These are phyloP conservation scores for Suhomyces kilbournensis DNA, from an alignment of 805 yeast species.

Conservation along the genomic window DNA sequence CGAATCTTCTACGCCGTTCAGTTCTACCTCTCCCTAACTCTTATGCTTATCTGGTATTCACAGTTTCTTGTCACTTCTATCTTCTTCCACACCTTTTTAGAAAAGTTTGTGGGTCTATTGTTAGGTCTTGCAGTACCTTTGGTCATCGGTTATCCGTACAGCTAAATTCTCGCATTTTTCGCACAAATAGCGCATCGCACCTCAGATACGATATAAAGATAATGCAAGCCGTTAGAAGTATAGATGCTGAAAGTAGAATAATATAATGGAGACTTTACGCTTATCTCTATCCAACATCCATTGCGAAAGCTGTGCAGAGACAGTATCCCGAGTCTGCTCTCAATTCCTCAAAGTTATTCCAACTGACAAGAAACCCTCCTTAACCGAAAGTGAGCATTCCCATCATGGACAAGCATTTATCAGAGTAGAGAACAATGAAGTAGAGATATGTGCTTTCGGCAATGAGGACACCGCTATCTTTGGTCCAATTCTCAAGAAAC, in stretches of 20 bases:
- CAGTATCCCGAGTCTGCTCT: constrained; percentile 29
- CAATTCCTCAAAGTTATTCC: constrained; percentile 13
- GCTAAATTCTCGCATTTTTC: neutral
- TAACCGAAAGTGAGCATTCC: constrained; percentile 7
- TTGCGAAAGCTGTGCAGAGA: constrained; percentile 49
- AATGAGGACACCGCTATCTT: constrained; percentile 1
- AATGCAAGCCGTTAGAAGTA: neutral
- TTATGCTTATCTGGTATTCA: constrained; percentile 34
- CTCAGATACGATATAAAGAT: neutral
- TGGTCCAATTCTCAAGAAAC: constrained; percentile 17
- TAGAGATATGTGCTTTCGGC: constrained; percentile 23
- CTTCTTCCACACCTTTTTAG: constrained; percentile 48
- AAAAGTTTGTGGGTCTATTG: constrained; percentile 43
- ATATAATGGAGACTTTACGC: constrained; percentile 20
- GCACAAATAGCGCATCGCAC: neutral
- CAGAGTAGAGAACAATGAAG: constrained; percentile 20
- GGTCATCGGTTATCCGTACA: neutral
- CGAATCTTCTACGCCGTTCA: neutral
- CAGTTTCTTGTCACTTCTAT: constrained; percentile 44
- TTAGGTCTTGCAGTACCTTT: constrained; percentile 36
- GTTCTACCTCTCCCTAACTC: neutral
- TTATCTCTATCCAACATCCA: constrained; percentile 47
- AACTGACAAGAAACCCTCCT: constrained; percentile 8
- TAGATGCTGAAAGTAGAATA: neutral
- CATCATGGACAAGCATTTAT: constrained; percentile 13